Percentiles rank a stretch among this genome's conserved stretches.
phyloP scores from a whole-genome alignment of 148 eudicot genomes.

The Chenopodium suecicum region DNA sequence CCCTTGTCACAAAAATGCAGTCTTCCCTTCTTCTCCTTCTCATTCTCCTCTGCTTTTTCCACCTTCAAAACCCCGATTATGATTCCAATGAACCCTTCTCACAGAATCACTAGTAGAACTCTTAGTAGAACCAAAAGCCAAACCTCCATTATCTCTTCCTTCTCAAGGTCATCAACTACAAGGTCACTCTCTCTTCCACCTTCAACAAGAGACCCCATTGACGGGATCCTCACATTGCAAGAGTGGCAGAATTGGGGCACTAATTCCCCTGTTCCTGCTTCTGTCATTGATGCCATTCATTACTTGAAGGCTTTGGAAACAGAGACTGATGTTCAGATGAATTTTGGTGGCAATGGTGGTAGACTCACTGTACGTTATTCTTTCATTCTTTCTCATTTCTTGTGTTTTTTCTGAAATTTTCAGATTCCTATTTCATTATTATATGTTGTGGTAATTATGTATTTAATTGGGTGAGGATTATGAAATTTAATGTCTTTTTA shows the following conservation, averaged over 20 bases:
- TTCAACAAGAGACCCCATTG: conserved; percentile 20
- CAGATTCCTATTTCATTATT: not conserved
- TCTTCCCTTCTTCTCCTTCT: not conserved
- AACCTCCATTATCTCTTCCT: not conserved
- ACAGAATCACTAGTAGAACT: not conserved
- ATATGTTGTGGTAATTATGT: not conserved
- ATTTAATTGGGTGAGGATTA: no score
- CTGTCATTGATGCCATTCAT: conserved; percentile 52
- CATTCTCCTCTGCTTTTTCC: not conserved
- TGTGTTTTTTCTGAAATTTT: not conserved
- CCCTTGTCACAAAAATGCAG: conserved; percentile 1
- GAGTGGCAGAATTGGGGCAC: conserved; percentile 98
- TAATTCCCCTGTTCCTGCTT: conserved; percentile 56
- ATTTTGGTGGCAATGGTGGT: conserved; percentile 76
- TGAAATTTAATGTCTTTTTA: no score
- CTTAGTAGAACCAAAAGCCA: not conserved
- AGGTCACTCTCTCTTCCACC: conserved; percentile 38
- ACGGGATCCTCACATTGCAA: conserved; percentile 39
- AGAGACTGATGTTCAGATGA: conserved; percentile 47
- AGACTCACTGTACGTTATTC: conserved; percentile 42
- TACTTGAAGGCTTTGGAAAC: conserved; percentile 63
- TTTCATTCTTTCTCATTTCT: not conserved
- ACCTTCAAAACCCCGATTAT: not conserved
- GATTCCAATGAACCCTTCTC: not conserved
- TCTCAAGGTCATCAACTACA: conserved; percentile 4